A percentile compares a stretch with the other conserved stretches of the same genome.
Evolutionary conservation across 2,329 filamentous ascomycete species (phyloP).

Genomic region (Sclerotinia spermophila): DNA sequence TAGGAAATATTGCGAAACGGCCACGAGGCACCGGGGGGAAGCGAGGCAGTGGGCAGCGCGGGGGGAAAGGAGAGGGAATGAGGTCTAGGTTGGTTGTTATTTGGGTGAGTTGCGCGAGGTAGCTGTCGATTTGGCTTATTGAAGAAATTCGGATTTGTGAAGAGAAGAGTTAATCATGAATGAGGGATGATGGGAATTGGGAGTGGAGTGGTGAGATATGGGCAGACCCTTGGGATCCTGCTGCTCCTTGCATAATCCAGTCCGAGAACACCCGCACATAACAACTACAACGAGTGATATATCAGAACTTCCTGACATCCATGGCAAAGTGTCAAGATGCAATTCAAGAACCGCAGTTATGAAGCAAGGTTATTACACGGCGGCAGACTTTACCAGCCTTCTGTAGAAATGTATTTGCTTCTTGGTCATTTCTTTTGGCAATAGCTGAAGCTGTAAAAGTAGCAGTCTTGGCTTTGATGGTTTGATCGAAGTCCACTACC

Average conservation of each 20-base stretch:
- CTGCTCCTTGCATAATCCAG: constrained; percentile 56
- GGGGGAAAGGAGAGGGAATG: not conserved
- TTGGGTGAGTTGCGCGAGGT: not conserved
- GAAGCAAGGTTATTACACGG: constrained; percentile 27
- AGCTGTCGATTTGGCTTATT: not conserved
- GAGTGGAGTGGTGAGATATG: constrained; percentile 20
- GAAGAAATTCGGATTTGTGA: not conserved
- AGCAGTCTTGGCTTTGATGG: too few relatives aligned
- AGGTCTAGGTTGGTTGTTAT: not conserved
- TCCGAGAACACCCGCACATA: constrained; percentile 55
- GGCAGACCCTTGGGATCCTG: constrained; percentile 54
- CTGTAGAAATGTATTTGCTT: constrained; percentile 47
- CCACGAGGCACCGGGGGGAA: not conserved
- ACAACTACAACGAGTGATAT: constrained; percentile 41
- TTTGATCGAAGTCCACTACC: too few relatives aligned
- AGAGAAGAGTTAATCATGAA: constrained; percentile 14
- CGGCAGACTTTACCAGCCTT: constrained; percentile 40
- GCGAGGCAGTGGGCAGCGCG: not conserved
- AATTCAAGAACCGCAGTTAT: not conserved
- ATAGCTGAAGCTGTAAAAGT: too few relatives aligned
- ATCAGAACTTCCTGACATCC: not conserved
- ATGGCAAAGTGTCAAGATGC: not conserved
- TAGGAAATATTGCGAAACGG: constrained; percentile 14
- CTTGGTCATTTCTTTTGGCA: constrained; percentile 51
- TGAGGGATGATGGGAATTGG: constrained; percentile 21